phyloP scores from a whole-genome alignment of 805 yeast species.

The Pichia sporocuriosa region DNA sequence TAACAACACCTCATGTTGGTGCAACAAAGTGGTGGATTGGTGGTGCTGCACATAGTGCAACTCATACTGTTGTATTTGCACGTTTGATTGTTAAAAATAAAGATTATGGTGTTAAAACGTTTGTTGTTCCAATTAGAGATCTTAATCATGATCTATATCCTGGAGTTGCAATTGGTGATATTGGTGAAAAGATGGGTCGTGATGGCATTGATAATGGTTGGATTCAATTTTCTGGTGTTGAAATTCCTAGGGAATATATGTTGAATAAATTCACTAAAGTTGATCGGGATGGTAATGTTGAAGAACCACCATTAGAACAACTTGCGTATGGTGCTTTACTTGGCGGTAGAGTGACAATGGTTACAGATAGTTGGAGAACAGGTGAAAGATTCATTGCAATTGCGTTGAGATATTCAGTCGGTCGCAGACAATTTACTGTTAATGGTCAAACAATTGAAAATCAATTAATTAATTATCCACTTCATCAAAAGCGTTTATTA shows the following conservation, averaged over 20 bases:
- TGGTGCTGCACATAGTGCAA: slow-evolving; percentile 93
- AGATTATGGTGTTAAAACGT: slow-evolving; percentile 89
- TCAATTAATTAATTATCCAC: slow-evolving; percentile 77
- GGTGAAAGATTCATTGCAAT: slow-evolving; percentile 76
- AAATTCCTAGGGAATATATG: slow-evolving; percentile 80
- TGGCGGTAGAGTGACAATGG: slow-evolving; percentile 89
- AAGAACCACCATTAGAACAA: slow-evolving; percentile 80
- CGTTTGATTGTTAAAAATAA: slow-evolving; percentile 72
- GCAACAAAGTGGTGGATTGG: slow-evolving; percentile 99
- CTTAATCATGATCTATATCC: slow-evolving; percentile 63
- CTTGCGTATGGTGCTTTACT: slow-evolving; percentile 81
- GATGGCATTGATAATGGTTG: slow-evolving; percentile 96
- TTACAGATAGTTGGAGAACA: slow-evolving; percentile 72
- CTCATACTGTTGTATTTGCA: slow-evolving; percentile 81
- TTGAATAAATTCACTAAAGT: slow-evolving; percentile 73
- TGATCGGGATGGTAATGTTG: slow-evolving; percentile 58
- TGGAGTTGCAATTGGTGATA: slow-evolving; percentile 83
- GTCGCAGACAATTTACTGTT: slow-evolving; percentile 75
- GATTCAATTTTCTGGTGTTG: slow-evolving; percentile 83
- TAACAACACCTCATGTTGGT: slow-evolving; percentile 83
- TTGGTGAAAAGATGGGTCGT: slow-evolving; percentile 93
- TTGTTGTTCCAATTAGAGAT: slow-evolving; percentile 86
- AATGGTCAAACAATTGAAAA: slow-evolving; percentile 45
- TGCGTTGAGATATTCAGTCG: slow-evolving; percentile 83
- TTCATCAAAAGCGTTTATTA: slow-evolving; percentile 80